These are phyloP conservation scores for Claviceps sp. DNA, from an alignment of 2,329 filamentous ascomycete genomes.

Conservation along the genomic window DNA sequence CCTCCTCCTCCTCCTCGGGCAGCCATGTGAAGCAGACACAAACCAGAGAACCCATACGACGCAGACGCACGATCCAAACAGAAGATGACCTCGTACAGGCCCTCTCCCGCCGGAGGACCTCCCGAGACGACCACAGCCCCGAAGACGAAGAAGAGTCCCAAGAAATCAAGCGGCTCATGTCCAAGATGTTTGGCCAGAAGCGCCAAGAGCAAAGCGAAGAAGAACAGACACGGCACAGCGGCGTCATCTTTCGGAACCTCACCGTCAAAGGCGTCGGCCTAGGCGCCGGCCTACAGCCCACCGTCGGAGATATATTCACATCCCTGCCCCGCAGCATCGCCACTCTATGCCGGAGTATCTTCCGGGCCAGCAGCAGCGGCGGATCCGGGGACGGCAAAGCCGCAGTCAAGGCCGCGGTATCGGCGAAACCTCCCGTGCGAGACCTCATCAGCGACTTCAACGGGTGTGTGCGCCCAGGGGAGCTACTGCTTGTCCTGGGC, in stretches of 20 bases:
- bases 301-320: slow-evolving; percentile 51
- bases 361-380: too few species aligned
- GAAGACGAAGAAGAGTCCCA: slow-evolving; percentile 26
- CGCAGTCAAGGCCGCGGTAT: slow-evolving; percentile 34
- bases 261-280: slow-evolving; percentile 59
- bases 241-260: slow-evolving; percentile 56
- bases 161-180: slow-evolving; percentile 51
- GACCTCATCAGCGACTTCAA: slow-evolving; percentile 53
- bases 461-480: slow-evolving; percentile 57
- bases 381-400: neutral
- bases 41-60: slow-evolving; percentile 9
- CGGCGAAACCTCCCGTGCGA: slow-evolving; percentile 41
- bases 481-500: slow-evolving; percentile 56
- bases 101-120: slow-evolving; percentile 35
- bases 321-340: slow-evolving; percentile 34
- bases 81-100: slow-evolving; percentile 40
- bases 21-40: neutral
- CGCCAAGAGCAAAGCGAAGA: slow-evolving; percentile 54
- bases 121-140: slow-evolving; percentile 7
- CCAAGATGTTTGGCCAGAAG: slow-evolving; percentile 54
- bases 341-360: slow-evolving; percentile 30
- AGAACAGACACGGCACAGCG: slow-evolving; percentile 55
- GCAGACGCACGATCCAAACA: slow-evolving; percentile 17
- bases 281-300: slow-evolving; percentile 41
- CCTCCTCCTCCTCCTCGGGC: neutral